Percentiles rank a stretch among this genome's conserved stretches.
phyloP scores from a whole-genome alignment of 1,139 yeast species.

The Lodderomyces theae region DNA sequence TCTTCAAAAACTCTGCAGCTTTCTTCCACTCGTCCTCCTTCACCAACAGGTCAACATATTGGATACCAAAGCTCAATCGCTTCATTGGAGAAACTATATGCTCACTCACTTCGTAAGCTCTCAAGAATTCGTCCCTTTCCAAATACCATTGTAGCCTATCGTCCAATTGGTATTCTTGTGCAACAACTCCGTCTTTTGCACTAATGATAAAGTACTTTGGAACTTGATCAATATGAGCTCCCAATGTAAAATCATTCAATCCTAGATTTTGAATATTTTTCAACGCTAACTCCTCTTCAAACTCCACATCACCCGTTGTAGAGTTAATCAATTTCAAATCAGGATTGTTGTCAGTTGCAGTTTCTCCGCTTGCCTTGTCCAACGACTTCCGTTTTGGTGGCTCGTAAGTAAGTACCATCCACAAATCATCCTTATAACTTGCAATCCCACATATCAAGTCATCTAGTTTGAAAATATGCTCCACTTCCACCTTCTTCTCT shows the following conservation, averaged over 20 bases:
- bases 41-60: constrained; percentile 58
- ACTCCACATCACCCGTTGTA: constrained; percentile 67
- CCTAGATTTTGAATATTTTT: constrained; percentile 61
- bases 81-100: constrained; percentile 50
- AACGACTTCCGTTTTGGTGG: constrained; percentile 34
- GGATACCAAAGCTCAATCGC: constrained; percentile 59
- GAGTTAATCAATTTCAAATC: constrained; percentile 71
- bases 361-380: constrained; percentile 16
- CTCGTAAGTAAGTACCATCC: constrained; percentile 57
- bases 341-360: constrained; percentile 46
- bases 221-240: constrained; percentile 40
- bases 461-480: constrained; percentile 54
- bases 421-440: constrained; percentile 63
- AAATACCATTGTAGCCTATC: constrained; percentile 77
- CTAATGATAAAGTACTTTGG: constrained; percentile 66
- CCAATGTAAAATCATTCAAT: constrained; percentile 74
- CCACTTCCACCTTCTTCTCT: constrained; percentile 58
- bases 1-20: constrained; percentile 51
- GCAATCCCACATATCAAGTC: constrained; percentile 76
- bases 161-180: constrained; percentile 60
- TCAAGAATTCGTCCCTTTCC: constrained; percentile 49
- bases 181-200: constrained; percentile 79
- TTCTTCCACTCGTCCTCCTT: constrained; percentile 52
- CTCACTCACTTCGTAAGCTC: constrained; percentile 77
- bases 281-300: constrained; percentile 78